A percentile compares a stretch with the other conserved stretches of the same genome.
Conservation (phyloP, 2,329 filamentous ascomycete genomes). For the Catunica adiposa region DNA sequence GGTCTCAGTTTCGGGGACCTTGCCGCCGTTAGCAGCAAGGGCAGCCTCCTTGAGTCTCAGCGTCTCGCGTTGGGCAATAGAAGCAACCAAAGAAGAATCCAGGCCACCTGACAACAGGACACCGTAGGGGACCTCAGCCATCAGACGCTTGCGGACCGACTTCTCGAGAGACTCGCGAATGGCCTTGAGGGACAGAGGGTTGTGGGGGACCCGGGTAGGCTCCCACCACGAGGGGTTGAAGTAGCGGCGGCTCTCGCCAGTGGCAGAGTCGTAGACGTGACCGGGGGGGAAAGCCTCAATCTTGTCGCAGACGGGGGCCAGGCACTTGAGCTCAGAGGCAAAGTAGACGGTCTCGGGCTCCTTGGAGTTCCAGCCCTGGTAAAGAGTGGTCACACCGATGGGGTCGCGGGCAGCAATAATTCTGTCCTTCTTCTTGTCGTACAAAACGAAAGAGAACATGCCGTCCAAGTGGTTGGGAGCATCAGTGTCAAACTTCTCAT, state of each 20-base stretch:
- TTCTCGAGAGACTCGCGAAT: constrained; percentile 73
- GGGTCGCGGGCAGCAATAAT: constrained; percentile 89
- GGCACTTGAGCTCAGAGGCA: constrained; percentile 87
- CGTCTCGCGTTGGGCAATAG: constrained; percentile 90
- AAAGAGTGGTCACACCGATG: constrained; percentile 93
- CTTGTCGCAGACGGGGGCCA: constrained; percentile 87
- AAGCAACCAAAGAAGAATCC: constrained; percentile 86
- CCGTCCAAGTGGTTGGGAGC: constrained; percentile 88
- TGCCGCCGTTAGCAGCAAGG: constrained; percentile 31
- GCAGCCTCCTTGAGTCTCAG: constrained; percentile 54
- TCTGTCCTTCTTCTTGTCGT: constrained; percentile 87
- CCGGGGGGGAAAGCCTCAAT: constrained; percentile 89
- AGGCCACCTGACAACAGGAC: constrained; percentile 88
- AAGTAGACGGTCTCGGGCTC: constrained; percentile 83
- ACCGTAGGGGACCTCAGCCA: constrained; percentile 97
- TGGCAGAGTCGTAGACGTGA: constrained; percentile 90
- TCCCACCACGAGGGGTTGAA: constrained; percentile 91
- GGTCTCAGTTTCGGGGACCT: constrained; percentile 37
- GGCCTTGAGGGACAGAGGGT: constrained; percentile 66
- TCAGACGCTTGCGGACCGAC: constrained; percentile 86
- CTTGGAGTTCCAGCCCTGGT: constrained; percentile 77
- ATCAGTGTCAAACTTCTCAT: constrained; percentile 80
- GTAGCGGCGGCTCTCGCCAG: constrained; percentile 69
- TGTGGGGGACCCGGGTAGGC: constrained; percentile 56
- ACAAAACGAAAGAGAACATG: constrained; percentile 99